Evolutionary conservation across 2,329 filamentous ascomycete species (phyloP), one percentile per base, ranked within the genome.

Genomic region (Ascochyta lentis): DNA sequence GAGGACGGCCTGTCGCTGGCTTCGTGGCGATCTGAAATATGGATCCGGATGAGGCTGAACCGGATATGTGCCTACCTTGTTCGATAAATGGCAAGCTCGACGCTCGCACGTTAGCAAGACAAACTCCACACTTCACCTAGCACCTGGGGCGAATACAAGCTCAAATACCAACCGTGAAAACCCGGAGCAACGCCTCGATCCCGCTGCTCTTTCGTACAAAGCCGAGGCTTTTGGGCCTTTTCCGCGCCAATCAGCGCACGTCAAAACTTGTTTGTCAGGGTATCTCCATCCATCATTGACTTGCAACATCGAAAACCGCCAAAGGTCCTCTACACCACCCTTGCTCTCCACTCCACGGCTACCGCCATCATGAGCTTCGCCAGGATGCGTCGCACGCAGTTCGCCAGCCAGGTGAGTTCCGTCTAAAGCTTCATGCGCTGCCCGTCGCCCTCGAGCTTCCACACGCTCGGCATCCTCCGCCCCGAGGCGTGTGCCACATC

Each of bases 381-480:
- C 67, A 73, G 67, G 69, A 74, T 75, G 72, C 71, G 70, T 67
- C 71, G 71, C 64, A 64, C 63, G 65, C 72, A 73, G 66, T 67
- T 76, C 60, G 68, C 70, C 56, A 75, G 68, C 68, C 73, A 76
- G 70, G 73, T 76, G 66, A 71, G 72, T 66, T 24, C 38, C 42
- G 42, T 45, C 40, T 58, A 38, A 52, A 50, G 37, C 54, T 55
- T 50, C 16, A 49, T 53, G 56, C 63, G 49, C 49, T 54, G 49
- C 53, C 45, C 52, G 23, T 35, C 42, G 61, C 39, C 37, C 51
- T 52, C 50, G 34, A 60, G 48, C 49, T 61, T 40, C 49, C 56
- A 48, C 29, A 40, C 43, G 46, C 56, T 61, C 63, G 67, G 49
- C 42, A 58, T 63, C 44, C 66, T 65, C 65, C 67, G 66, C 66